Base-by-base conservation (phyloP, 306 rosid species). In the Rosa persica region DNA sequence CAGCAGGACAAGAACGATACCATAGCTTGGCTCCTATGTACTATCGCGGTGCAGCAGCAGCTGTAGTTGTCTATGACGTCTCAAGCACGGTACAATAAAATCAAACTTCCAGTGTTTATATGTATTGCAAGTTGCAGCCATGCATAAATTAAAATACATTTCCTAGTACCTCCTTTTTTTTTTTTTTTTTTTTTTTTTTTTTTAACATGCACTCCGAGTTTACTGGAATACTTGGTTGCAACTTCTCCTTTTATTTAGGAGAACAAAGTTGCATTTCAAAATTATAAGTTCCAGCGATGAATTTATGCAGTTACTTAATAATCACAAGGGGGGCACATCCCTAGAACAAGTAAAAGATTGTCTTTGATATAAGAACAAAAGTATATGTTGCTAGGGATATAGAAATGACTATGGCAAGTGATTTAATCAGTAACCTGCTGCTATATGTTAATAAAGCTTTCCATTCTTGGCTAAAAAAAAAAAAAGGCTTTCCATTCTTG, bases 21-120 rank as follows among this genome's bases (percentile, higher is more conserved):
- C 97, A 91, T 73, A 91, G 97, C 85, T 84, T 91, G 82, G 97
- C 98, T 79, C 98, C 98, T 10, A 93, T 93, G 98, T 93, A 93
- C 71, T 93, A 93, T 82, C 92, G 97, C 2, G 98, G 98, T 46
- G 98, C 98, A 54, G 98, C 97, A 5, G 95, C 97, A 4, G 98
- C 97, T 67, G 80, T 93, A 20, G 91, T 93, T 49, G 95, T 91
- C 5, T 93, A 88, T 77, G 98, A 92, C 82, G 86, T 92, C 40
- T 86, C 97, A 58, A 92, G 81, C 82, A 73, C 72, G 85, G 95
- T 90, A 80, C 72, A 86, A 48, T 69, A 43, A 67, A 43, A 74
- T n/a, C 79, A 81, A 20, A 38, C 34, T 68, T n/a, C 75, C 11
- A 30, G 20, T 71, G 25, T 71, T 48, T 8, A 67, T 67, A 4